Conservation (phyloP, 2,329 filamentous ascomycete species). For the Hypoxylon sp. region DNA sequence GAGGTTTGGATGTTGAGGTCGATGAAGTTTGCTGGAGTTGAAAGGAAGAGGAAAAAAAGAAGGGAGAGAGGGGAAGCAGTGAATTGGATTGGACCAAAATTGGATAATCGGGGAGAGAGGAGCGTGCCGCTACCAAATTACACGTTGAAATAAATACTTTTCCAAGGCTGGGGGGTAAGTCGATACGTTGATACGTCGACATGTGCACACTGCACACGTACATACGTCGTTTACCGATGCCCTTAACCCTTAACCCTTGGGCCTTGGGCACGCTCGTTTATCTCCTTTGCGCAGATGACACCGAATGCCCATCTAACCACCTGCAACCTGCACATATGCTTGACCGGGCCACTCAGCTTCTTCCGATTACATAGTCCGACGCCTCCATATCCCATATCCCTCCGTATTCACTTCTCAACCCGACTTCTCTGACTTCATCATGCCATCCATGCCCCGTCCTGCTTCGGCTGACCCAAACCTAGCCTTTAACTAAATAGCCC, state of each 20-base stretch:
- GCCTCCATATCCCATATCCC: constrained; percentile 40
- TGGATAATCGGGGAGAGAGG: constrained; percentile 29
- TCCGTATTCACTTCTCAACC: constrained; percentile 16
- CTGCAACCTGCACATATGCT: not conserved
- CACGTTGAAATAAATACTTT: constrained; percentile 34
- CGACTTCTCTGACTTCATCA: constrained; percentile 35
- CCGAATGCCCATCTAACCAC: not conserved
- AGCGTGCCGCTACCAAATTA: constrained; percentile 38
- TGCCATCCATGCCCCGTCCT: constrained; percentile 26
- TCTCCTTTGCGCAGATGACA: constrained; percentile 20
- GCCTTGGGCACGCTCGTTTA: not conserved
- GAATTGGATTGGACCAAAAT: constrained; percentile 22
- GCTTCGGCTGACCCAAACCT: constrained; percentile 20
- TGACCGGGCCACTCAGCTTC: constrained; percentile 36
- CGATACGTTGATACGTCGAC: not conserved
- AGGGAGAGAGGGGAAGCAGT: constrained; percentile 7
- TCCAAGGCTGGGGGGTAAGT: constrained; percentile 27
- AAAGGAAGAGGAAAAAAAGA: constrained; percentile 3
- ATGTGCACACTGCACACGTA: not conserved
- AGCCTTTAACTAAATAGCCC: constrained; percentile 3
- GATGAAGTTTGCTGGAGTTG: not conserved
- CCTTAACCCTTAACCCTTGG: not conserved
- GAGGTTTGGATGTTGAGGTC: not conserved
- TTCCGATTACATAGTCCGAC: constrained; percentile 42
- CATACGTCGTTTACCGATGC: not conserved